Evolutionary conservation across 2,329 filamentous ascomycete genomes (phyloP).

Genomic region (Venturia effusa): DNA sequence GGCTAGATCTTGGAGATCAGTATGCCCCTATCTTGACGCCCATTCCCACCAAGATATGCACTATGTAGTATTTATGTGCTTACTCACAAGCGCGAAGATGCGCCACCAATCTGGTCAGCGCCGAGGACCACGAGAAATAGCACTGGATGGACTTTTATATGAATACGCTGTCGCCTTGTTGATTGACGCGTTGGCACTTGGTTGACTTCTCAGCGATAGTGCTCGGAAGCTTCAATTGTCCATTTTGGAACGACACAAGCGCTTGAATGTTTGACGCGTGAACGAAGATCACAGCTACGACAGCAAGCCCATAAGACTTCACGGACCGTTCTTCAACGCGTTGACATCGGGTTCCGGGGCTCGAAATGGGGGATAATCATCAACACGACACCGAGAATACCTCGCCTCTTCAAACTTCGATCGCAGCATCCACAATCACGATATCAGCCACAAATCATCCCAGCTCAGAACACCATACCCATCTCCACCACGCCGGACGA

Average conservation of each 20-base stretch:
- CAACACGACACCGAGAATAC: not conserved
- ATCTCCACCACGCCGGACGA: conserved; percentile 23
- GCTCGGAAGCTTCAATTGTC: not conserved
- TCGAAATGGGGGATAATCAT: not conserved
- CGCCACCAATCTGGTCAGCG: conserved; percentile 3
- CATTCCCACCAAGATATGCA: not conserved
- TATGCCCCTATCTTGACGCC: not conserved
- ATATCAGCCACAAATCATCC: not conserved
- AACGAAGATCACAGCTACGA: too few species aligned
- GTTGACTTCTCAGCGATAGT: not conserved
- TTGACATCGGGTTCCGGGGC: not conserved
- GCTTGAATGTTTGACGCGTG: too few species aligned
- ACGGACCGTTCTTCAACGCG: not conserved
- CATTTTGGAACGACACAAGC: not conserved
- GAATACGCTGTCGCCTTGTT: not conserved
- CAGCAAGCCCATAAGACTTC: not conserved
- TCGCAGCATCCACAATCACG: not conserved
- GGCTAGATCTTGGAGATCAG: not conserved
- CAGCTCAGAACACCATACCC: not conserved
- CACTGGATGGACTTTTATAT: not conserved
- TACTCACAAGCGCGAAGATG: not conserved
- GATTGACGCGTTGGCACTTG: not conserved
- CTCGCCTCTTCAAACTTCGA: not conserved
- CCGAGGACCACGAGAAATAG: not conserved
- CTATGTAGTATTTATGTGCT: not conserved